Evolutionary conservation across 345 rosid species (phyloP).

Genomic region (Gossypium turneri): DNA sequence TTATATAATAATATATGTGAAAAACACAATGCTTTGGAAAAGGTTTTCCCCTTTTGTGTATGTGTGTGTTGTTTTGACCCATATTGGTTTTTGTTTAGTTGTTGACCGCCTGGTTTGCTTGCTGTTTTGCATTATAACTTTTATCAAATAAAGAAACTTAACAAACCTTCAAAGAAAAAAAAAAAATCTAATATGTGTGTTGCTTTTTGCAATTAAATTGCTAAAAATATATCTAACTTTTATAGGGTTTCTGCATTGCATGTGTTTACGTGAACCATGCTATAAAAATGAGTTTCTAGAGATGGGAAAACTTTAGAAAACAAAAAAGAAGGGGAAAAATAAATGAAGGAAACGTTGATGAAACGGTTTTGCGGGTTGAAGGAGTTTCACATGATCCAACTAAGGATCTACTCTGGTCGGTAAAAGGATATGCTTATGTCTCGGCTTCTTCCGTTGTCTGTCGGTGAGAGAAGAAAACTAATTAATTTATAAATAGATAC

Average conservation of each 20-base stretch:
- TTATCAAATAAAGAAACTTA: neutral
- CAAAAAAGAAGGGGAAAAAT: neutral
- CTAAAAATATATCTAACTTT: too few relatives aligned
- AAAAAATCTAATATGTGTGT: neutral
- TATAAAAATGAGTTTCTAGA: neutral
- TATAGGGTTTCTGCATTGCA: neutral
- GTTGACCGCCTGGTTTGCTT: constrained; percentile 2
- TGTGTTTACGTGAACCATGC: neutral
- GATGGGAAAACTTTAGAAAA: neutral
- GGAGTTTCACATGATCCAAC: constrained; percentile 15
- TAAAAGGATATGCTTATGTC: neutral
- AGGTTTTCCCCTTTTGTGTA: neutral
- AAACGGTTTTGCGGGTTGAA: neutral
- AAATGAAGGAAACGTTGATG: constrained; percentile 13
- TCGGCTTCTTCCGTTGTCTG: constrained; percentile 1
- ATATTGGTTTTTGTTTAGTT: neutral
- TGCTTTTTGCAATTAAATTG: neutral
- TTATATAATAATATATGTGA: too few relatives aligned
- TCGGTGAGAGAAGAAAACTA: neutral
- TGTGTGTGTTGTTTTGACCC: neutral
- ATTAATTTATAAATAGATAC: neutral
- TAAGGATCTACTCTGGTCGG: constrained; percentile 13
- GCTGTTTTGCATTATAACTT: neutral
- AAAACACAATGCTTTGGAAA: constrained; percentile 13
- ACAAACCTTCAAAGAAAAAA: neutral